Percentiles rank a stretch among this genome's conserved stretches.
Conservation (phyloP, 805 yeast genomes). For the Wickerhamiella kazuoi region DNA sequence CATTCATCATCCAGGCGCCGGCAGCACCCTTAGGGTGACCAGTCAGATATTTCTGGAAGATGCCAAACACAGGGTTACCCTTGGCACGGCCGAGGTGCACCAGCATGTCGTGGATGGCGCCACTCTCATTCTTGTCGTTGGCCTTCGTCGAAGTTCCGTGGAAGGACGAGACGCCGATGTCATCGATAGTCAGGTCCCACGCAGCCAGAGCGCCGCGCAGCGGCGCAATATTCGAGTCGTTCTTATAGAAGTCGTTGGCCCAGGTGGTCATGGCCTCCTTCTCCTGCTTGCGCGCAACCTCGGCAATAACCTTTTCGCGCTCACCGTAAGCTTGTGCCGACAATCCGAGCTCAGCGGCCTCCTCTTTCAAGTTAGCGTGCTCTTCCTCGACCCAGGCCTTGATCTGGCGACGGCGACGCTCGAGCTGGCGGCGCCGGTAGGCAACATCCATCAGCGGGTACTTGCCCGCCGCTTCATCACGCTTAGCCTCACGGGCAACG, state of each 20-base stretch:
- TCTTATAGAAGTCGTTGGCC: constrained; percentile 87
- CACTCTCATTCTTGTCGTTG: constrained; percentile 94
- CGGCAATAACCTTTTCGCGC: constrained; percentile 70
- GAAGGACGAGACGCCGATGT: constrained; percentile 91
- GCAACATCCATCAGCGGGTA: constrained; percentile 70
- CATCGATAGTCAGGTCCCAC: constrained; percentile 84
- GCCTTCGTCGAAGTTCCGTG: constrained; percentile 99
- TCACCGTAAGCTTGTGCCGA: constrained; percentile 44
- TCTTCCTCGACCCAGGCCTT: constrained; percentile 75
- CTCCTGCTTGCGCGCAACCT: constrained; percentile 71
- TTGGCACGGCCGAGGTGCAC: constrained; percentile 86
- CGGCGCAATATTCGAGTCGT: constrained; percentile 90
- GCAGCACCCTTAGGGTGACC: constrained; percentile 99
- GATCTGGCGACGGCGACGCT: constrained; percentile 58
- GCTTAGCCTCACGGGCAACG: constrained; percentile 63
- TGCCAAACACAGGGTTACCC: constrained; percentile 96
- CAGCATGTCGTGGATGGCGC: constrained; percentile 83
- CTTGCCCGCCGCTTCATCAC: constrained; percentile 49
- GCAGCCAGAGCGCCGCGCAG: constrained; percentile 93
- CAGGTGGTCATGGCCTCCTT: constrained; percentile 80
- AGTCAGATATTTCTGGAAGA: constrained; percentile 95
- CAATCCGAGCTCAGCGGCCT: constrained; percentile 37
- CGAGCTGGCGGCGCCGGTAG: constrained; percentile 86
- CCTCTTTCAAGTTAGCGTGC: constrained; percentile 48
- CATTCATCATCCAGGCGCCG: constrained; percentile 99